Evolutionary conservation across 2,329 filamentous ascomycete species (phyloP), one percentile per base, ranked within the genome.

Genomic region (Botrytis paeoniae): DNA sequence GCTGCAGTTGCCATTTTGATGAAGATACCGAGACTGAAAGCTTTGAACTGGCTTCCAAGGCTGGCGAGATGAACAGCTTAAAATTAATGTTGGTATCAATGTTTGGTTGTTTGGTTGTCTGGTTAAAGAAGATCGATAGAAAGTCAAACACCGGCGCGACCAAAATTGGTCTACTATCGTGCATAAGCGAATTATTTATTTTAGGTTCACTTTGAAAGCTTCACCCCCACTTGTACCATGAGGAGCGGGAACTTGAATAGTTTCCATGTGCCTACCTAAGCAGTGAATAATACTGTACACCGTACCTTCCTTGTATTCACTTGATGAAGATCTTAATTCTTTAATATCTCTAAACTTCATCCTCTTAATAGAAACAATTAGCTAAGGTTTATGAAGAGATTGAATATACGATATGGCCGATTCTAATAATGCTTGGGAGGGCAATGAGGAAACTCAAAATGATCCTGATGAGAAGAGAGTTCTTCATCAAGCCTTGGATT

Each of bases 401-500:
- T 61, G n/a, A 39, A 32, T 61, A 18, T 37, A 45, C 70, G 51
- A 35, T 6, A 71, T 71, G 69, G 22, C 63, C 10, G 45, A 59
- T 32, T n/a, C 16, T 69, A 57, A 29, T 54, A 61, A 69, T 35
- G 39, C 54, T 48, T 78, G 77, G 77, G 76, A 78, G 82, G 90
- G 89, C 4, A 85, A 91, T 70, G 89, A 90, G 25, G 74, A 79
- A 37, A 72, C 75, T 16, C 73, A 75, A 59, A 73, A 73, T 48
- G 94, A 98, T 78, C 89, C 91, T 0, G 94, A 97, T 76, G 95
- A 99, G 83, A 85, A 90, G 66, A 87, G 87, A 75, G 94, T 97
- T 66, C 87, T 98, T 16, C 93, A 93, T 81, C 91, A 90, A 69
- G 91, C 94, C 3, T 83, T 98, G 70, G 94, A 97, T 84, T 98